Base-by-base conservation (phyloP, 306 rosid species). In the Lathyrus sativus region DNA sequence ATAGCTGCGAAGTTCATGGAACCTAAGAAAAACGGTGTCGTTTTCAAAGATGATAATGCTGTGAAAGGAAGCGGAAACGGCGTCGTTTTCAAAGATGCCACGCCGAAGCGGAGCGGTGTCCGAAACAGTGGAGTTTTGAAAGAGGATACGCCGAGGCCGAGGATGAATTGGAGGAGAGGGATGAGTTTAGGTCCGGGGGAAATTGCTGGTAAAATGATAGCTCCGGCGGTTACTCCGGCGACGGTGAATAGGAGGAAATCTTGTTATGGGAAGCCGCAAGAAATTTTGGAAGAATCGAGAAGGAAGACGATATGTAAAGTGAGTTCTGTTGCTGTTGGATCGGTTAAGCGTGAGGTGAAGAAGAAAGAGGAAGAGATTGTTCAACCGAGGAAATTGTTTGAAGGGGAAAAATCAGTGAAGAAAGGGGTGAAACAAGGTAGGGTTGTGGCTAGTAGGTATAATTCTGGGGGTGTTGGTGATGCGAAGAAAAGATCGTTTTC, bases 301-400 rank as follows among this genome's bases (percentile, higher is more conserved):
- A 58, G 66, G 48, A 85, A 79, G 63, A 77, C 84, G 17, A 61
- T 17, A 35, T 62, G 84, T 15, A 91, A 80, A 75, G 33, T 17
- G 51, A 55, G 55, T 35, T 13, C 17, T 6, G 26, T 74, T 12
- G 18, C 45, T 2, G 43, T 63, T 24, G 84, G 84, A 14, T 74
- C 88, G 0, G 79, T 80, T 15, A 79, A 86, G 74, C 45, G 68
- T 7, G 62, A 18, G 62, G 59, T 24, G 65, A 93, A 81, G 83
- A 90, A 84, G 75, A 66, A 67, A 56, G 90, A 78, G 5, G 92
- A 82, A 11, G 81, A 61, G 6, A 29, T 79, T 56, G 62, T 86
- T 78, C 86, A 84, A 70, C 96, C 95, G 13, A 87, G 76, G 90
- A 95, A 87, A 72, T 80, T 95, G 60, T 95, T 95, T 24, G 96